phyloP scores from a whole-genome alignment of 1,284 basidiomycete species.

The Takashimella tepidaria region DNA sequence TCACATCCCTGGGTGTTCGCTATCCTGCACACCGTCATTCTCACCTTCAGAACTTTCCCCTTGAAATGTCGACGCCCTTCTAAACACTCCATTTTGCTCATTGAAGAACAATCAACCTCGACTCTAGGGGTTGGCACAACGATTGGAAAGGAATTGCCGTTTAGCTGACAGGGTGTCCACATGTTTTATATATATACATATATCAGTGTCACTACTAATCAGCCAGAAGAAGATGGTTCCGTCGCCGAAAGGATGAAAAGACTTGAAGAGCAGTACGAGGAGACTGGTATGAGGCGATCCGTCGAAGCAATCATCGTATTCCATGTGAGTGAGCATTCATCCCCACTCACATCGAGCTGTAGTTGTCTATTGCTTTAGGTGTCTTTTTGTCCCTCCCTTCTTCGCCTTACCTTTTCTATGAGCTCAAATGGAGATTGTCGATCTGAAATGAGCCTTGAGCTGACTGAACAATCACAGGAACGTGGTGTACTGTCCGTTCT shows the following conservation, averaged over 20 bases:
- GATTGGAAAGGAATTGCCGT: no score
- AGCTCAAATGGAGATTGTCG: background rate
- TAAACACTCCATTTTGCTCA: background rate
- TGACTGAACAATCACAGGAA: constrained; percentile 53
- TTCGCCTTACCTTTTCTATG: background rate
- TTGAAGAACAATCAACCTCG: background rate
- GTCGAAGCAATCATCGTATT: constrained; percentile 96
- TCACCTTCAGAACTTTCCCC: no score
- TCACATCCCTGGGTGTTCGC: background rate
- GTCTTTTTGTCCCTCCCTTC: background rate
- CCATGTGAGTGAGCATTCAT: constrained; percentile 54
- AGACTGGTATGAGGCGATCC: constrained; percentile 88
- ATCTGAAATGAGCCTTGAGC: background rate
- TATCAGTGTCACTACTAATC: constrained; percentile 50
- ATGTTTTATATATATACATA: background rate
- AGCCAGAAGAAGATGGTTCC: constrained; percentile 93
- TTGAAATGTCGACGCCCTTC: no score
- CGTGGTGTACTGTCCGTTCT: constrained; percentile 92
- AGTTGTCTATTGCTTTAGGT: background rate
- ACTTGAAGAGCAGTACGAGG: constrained; percentile 92
- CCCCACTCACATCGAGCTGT: background rate
- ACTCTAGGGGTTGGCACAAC: no score
- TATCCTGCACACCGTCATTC: no score
- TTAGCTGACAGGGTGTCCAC: no score
- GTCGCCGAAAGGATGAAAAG: constrained; percentile 83